Conservation (phyloP, 257 asterid genomes). For the Sherardia arvensis region DNA sequence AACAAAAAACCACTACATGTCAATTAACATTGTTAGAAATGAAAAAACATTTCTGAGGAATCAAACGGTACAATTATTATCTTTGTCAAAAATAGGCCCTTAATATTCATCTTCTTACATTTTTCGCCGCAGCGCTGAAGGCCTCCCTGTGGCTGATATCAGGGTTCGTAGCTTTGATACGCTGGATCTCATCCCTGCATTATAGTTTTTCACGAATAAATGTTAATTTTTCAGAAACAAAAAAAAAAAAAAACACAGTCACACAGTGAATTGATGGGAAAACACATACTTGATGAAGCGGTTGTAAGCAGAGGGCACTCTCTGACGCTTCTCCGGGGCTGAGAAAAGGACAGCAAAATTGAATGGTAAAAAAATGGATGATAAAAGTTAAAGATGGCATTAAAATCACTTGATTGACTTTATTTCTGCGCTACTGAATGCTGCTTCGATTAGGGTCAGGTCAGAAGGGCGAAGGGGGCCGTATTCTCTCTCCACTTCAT, state of each 20-base stretch:
- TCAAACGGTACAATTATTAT: too few relatives aligned
- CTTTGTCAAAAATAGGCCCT: neutral
- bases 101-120: constrained; percentile 42
- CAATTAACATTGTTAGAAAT: neutral
- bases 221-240: too few relatives aligned
- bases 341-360: constrained; percentile 29
- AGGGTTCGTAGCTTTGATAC: constrained; percentile 99
- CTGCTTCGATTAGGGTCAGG: constrained; percentile 19
- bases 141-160: constrained; percentile 99
- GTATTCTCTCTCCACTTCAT: constrained; percentile 31
- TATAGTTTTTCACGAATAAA: too few relatives aligned
- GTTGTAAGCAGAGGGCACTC: constrained; percentile 98
- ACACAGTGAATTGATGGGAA: neutral
- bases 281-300: constrained; percentile 84
- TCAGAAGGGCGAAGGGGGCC: constrained; percentile 3
- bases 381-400: constrained; percentile 21
- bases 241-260: neutral
- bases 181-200: constrained; percentile 99
- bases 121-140: constrained; percentile 98
- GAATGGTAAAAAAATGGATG: constrained; percentile 20
- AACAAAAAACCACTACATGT: constrained; percentile 4
- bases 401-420: constrained; percentile 52
- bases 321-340: constrained; percentile 99
- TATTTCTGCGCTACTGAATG: constrained; percentile 13
- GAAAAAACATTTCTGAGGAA: neutral